phyloP scores from a whole-genome alignment of 1,284 basidiomycete genomes.

The Ceratobasidium papillatum region DNA sequence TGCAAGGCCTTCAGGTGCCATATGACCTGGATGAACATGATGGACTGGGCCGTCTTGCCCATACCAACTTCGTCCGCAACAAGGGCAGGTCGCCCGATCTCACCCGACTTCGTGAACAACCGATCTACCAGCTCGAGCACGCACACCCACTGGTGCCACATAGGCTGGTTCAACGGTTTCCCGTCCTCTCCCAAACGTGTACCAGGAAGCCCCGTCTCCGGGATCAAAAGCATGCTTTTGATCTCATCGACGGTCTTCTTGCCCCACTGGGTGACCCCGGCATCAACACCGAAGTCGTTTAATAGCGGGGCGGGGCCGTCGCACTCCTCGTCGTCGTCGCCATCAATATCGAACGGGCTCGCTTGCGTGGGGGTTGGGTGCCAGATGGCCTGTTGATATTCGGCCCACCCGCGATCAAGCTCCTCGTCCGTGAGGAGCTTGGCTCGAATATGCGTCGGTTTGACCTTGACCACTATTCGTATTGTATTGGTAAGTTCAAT shows the following conservation, averaged over 20 bases:
- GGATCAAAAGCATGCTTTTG: background rate
- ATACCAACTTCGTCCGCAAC: slow-evolving; percentile 3
- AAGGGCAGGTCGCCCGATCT: background rate
- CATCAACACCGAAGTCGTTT: background rate
- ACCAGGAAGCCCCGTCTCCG: background rate
- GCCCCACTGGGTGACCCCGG: background rate
- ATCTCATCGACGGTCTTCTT: background rate
- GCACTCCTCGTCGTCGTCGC: background rate
- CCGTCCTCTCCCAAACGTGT: background rate
- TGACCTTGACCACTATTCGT: too few species aligned
- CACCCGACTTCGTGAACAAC: background rate
- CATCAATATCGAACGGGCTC: background rate
- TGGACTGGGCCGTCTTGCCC: background rate
- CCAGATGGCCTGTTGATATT: too few species aligned
- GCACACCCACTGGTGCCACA: slow-evolving; percentile 8
- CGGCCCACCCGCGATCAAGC: too few species aligned
- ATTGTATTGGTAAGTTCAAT: too few species aligned
- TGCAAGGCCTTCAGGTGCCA: slow-evolving; percentile 13
- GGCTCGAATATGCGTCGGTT: too few species aligned
- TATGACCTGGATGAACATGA: background rate
- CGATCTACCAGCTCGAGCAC: background rate
- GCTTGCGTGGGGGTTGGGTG: too few species aligned
- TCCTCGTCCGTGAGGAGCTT: too few species aligned
- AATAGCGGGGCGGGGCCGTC: background rate
- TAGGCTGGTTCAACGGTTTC: background rate